A percentile compares a stretch with the other conserved stretches of the same genome.
Evolutionary conservation across 441 rosid species (phyloP).

Genomic region (Hura crepitans): DNA sequence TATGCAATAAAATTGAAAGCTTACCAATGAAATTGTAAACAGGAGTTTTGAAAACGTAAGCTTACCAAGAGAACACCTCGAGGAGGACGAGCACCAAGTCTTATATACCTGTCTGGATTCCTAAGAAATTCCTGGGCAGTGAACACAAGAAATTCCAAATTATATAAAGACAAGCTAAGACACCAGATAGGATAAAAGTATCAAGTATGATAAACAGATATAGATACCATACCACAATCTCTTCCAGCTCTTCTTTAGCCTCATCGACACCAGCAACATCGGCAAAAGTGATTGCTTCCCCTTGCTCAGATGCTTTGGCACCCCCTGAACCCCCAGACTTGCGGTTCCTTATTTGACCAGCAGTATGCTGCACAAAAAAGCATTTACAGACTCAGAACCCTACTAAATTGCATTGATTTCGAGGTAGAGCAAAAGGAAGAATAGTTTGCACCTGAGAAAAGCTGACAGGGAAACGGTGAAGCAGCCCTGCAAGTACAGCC

Average conservation of each 20-base stretch:
- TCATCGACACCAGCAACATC: constrained; percentile 99
- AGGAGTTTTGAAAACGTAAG: no score
- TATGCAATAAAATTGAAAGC: not conserved
- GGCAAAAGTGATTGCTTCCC: constrained; percentile 80
- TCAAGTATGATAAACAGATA: constrained; percentile 14
- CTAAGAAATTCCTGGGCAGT: constrained; percentile 83
- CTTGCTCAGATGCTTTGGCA: constrained; percentile 63
- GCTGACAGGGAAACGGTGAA: constrained; percentile 70
- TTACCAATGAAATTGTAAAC: no score
- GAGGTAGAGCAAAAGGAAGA: constrained; percentile 14
- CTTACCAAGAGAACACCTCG: constrained; percentile 97
- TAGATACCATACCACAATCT: constrained; percentile 68
- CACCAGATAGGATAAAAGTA: constrained; percentile 10
- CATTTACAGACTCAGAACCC: constrained; percentile 22
- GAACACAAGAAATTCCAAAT: constrained; percentile 29
- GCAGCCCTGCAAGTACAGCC: constrained; percentile 79
- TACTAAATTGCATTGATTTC: constrained; percentile 18
- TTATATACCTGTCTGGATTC: constrained; percentile 78
- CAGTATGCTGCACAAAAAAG: constrained; percentile 51
- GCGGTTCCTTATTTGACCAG: constrained; percentile 75
- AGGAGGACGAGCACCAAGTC: constrained; percentile 98
- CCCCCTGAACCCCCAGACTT: constrained; percentile 68
- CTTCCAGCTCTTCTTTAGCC: constrained; percentile 98
- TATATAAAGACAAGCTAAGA: constrained; percentile 12
- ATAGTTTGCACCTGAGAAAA: constrained; percentile 63